A percentile compares a stretch with the other conserved stretches of the same genome.
phyloP scores from a whole-genome alignment of 768 basidiomycete genomes.

The Sutorius australiensis region DNA sequence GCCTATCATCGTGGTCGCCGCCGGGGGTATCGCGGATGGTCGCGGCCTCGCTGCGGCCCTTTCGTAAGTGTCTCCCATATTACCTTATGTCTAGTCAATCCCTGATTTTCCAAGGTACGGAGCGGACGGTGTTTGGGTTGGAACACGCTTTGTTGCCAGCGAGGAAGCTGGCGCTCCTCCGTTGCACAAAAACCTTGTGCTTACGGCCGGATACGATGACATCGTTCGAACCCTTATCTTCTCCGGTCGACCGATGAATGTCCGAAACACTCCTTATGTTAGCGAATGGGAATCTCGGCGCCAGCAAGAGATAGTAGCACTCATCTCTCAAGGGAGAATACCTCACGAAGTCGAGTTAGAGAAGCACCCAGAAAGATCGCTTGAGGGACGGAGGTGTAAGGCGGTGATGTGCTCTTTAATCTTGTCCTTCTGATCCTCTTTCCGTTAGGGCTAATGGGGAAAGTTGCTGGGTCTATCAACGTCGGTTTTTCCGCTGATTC shows the following conservation, averaged over 20 bases:
- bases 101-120: conserved; percentile 53
- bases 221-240: conserved; percentile 68
- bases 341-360: conserved; percentile 74
- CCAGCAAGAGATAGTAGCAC: conserved; percentile 51
- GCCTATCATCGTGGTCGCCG: conserved; percentile 74
- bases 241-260: conserved; percentile 76
- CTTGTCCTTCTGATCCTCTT: conserved; percentile 2
- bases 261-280: conserved; percentile 78
- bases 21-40: conserved; percentile 82
- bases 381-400: conserved; percentile 60
- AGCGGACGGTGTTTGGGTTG: conserved; percentile 84
- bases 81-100: background rate
- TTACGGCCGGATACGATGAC: conserved; percentile 75
- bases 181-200: conserved; percentile 62
- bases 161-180: conserved; percentile 77
- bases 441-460: conserved; percentile 68
- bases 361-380: conserved; percentile 60
- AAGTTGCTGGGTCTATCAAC: conserved; percentile 67
- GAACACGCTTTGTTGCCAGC: conserved; percentile 82
- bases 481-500: conserved; percentile 32
- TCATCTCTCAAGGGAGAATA: conserved; percentile 62
- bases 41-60: conserved; percentile 75
- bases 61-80: conserved; percentile 38
- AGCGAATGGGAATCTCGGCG: conserved; percentile 68
- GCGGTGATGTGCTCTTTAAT: background rate